phyloP scores from a whole-genome alignment of 306 rosid species.

The Castanospermum australe region DNA sequence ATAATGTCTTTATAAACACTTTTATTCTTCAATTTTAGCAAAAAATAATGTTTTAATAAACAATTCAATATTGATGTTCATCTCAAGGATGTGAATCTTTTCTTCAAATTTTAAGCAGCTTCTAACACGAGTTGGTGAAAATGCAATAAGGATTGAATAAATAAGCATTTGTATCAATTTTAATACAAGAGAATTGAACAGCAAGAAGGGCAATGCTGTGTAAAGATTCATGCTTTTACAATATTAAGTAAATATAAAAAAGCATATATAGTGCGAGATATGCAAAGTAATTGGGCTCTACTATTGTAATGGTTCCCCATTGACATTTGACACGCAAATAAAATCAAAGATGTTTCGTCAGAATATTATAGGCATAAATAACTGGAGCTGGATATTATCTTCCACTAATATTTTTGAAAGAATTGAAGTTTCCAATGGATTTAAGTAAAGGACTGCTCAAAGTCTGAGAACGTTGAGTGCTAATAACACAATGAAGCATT shows the following conservation, averaged over 20 bases:
- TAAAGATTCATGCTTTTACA: neutral
- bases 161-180: neutral
- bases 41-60: no score
- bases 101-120: neutral
- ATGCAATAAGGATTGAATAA: neutral
- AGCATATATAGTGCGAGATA: neutral
- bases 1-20: no score
- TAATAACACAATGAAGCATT: conserved; percentile 22
- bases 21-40: no score
- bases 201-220: neutral
- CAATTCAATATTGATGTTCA: no score
- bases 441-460: neutral
- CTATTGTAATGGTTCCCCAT: neutral
- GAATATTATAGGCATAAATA: neutral
- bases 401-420: conserved; percentile 5
- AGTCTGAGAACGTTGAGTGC: neutral
- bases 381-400: neutral
- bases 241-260: neutral
- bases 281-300: neutral
- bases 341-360: neutral
- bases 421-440: conserved; percentile 23
- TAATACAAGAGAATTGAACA: neutral
- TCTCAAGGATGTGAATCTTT: neutral
- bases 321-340: neutral
- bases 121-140: neutral